Base-by-base conservation (phyloP, 768 basidiomycete species). In the Suillus luteus region DNA sequence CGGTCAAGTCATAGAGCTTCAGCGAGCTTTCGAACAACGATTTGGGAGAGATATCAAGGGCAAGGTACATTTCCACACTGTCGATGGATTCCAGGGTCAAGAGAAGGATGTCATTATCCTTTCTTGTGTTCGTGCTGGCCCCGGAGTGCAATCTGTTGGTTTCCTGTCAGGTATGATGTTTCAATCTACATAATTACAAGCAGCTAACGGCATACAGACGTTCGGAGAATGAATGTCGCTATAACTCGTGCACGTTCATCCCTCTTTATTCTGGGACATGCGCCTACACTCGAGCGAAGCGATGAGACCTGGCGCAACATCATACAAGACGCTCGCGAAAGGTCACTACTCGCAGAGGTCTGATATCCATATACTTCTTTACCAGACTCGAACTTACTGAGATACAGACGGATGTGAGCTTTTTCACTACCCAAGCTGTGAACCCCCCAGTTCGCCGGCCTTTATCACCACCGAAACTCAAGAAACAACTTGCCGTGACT, bases 1-100 rank as follows among this genome's bases (percentile, higher is more conserved):
- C 51, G 95, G 92, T 3, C 96, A 99, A 72, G 84, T 97, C 48
- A 64, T 76, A 12, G 92, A 93, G 71, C 78, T 99, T 59, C 85
- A 85, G 37, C 81, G 83, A 15, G 78, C 82, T 7, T 99, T 99
- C 69, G 78, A 82, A 52, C 76, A 81, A 61, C 82, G 83, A 15
- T 97, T 93, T 73, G 95, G 95, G 2, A 72, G 79, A 38, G 82
- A 86, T 27, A 86, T 97, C 24, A 69, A 89, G 1, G 81, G 82
- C 38, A 86, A 83, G 49, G 86, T 99, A 44, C 91, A 96, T 70
- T 98, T 99, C 79, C 92, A 97, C 73, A 99, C 97, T 0, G 96
- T 99, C 44, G 96, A 99, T 76, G 97, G 96, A 11, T 99, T 99
- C 72, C 97, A 99, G 60, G 97, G 97, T 55, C 97, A 99, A 78